Evolutionary conservation across 2,329 filamentous ascomycete species (phyloP).

Genomic region (Cordyceps cicadae): DNA sequence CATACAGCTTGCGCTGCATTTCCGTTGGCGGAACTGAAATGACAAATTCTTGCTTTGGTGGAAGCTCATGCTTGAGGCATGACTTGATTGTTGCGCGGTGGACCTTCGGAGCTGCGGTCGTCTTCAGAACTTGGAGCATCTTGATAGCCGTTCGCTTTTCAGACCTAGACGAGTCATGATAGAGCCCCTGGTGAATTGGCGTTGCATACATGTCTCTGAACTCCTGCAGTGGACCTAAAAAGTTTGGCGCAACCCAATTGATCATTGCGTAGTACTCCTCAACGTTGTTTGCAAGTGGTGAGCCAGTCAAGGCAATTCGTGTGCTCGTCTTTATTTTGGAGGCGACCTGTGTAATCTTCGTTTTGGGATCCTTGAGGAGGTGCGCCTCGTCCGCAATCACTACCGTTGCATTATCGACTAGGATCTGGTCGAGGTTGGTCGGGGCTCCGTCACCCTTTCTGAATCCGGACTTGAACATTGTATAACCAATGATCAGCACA

Average conservation of each 20-base stretch:
- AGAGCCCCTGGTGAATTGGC: conserved; percentile 67
- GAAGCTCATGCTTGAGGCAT: conserved; percentile 58
- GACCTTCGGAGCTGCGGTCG: conserved; percentile 68
- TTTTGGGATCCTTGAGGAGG: conserved; percentile 57
- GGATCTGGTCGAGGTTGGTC: conserved; percentile 28
- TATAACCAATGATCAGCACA: conserved; percentile 68
- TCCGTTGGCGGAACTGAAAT: conserved; percentile 62
- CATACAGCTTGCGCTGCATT: conserved; percentile 58
- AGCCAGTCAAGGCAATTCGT: conserved; percentile 79
- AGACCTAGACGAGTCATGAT: conserved; percentile 47
- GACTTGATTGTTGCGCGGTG: conserved; percentile 61
- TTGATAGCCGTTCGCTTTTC: conserved; percentile 55
- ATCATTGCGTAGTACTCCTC: conserved; percentile 82
- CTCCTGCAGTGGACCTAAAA: conserved; percentile 58
- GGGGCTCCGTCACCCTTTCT: conserved; percentile 18
- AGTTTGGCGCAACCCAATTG: conserved; percentile 75
- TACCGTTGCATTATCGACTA: conserved; percentile 58
- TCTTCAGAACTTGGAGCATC: conserved; percentile 61
- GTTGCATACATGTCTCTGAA: conserved; percentile 63
- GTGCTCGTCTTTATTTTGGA: conserved; percentile 55
- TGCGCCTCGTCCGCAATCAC: conserved; percentile 85
- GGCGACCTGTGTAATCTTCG: conserved; percentile 46
- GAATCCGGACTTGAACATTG: conserved; percentile 44
- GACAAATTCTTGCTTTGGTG: conserved; percentile 73
- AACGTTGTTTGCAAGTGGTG: conserved; percentile 77